Conservation (phyloP, 352 stramenopile species). For the Pythium volutum region DNA sequence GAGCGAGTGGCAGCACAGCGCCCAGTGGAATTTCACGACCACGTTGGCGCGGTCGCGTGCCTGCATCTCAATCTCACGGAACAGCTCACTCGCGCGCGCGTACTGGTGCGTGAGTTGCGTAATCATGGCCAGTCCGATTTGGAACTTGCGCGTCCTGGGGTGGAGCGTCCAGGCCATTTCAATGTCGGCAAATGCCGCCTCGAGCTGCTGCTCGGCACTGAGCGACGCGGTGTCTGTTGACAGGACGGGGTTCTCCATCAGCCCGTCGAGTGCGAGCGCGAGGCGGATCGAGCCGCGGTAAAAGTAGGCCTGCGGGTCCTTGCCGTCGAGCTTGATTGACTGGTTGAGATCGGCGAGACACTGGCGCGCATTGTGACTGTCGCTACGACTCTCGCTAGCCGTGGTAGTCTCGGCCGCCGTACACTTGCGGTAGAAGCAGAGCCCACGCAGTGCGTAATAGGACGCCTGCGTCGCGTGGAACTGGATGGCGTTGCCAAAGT, state of each 20-base stretch:
- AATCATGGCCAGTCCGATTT: slow-evolving; percentile 78
- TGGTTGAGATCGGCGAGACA: slow-evolving; percentile 70
- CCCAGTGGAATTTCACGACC: slow-evolving; percentile 62
- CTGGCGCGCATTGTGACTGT: slow-evolving; percentile 38
- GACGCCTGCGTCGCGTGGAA: slow-evolving; percentile 54
- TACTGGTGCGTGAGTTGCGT: slow-evolving; percentile 56
- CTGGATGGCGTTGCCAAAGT: slow-evolving; percentile 60
- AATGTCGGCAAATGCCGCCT: slow-evolving; percentile 70
- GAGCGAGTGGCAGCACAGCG: slow-evolving; percentile 52
- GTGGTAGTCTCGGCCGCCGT: background rate
- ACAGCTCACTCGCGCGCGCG: slow-evolving; percentile 34
- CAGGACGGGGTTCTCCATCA: slow-evolving; percentile 1
- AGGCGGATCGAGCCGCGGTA: slow-evolving; percentile 69
- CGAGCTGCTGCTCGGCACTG: slow-evolving; percentile 48
- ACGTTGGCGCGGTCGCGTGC: slow-evolving; percentile 33
- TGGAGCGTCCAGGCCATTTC: slow-evolving; percentile 71
- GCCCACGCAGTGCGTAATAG: slow-evolving; percentile 63
- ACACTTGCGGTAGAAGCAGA: slow-evolving; percentile 67
- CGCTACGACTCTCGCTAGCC: background rate
- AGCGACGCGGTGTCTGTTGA: slow-evolving; percentile 8
- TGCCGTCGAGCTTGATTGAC: slow-evolving; percentile 70
- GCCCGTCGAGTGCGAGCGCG: slow-evolving; percentile 49
- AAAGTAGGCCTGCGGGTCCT: slow-evolving; percentile 72
- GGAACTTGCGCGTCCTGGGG: slow-evolving; percentile 39
- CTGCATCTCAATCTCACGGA: slow-evolving; percentile 35